Evolutionary conservation across 441 rosid species (phyloP), one percentile per base, ranked within the genome.

Genomic region (Gossypium laxum): DNA sequence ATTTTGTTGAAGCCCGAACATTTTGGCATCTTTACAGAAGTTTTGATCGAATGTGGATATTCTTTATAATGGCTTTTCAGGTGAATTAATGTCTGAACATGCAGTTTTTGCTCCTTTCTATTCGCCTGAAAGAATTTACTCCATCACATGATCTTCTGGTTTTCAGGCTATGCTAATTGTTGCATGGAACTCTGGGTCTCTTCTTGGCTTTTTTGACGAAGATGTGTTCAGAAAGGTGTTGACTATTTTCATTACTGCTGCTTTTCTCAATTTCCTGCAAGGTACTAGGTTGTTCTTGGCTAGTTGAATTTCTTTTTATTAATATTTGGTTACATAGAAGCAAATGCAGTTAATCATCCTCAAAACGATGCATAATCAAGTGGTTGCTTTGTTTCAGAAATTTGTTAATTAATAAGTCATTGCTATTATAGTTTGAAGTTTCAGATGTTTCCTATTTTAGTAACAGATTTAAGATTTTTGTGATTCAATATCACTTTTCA

Each of bases 1-100:
- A 94, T 81, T 94, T 94, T 90, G 99, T 94, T 73, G 99, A 94
- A 88, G 92, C 87, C 75, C 96, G 97, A 69, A 94, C 99, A 2
- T 94, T 94, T 85, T 89, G 87, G 88, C 91, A 94, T 81, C 89
- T 94, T n/a, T 94, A 77, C 74, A 85, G 99, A 79, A 92, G 94
- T 82, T 94, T 94, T 69, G 99, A 94, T 73, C 88, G 99, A 30
- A 86, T 90, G 98, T 94, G 99, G 99, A 89, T 71, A 71, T 71
- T 71, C 47, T 59, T 71, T 47, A 10, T 71, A 43, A 71, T 71
- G 67, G 74, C 74, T 71, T 71, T 71, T 71, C 74, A 71, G 74
- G 74, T 71, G 58, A 63, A 38, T 72, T 67, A 65, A 55, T 52
- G 64, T 72, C 77, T 67, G 66, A 58, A 61, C 60, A 56, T 73